phyloP scores from a whole-genome alignment of 2,329 filamentous ascomycete species.

The Fusarium fujikuroi region DNA sequence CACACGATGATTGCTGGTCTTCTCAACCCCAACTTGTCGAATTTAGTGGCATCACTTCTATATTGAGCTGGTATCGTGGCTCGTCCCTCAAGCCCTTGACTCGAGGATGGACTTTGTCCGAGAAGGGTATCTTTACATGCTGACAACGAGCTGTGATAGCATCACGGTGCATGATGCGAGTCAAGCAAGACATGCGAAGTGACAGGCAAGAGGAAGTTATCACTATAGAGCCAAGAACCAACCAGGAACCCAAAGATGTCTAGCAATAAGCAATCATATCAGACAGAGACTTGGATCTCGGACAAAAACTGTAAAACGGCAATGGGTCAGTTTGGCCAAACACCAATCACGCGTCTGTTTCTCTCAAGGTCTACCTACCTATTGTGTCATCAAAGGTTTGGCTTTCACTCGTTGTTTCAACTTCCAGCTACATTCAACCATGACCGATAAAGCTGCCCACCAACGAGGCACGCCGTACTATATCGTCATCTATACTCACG shows the following conservation, averaged over 20 bases:
- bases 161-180: slow-evolving; percentile 12
- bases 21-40: not conserved
- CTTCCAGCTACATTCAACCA: slow-evolving; percentile 8
- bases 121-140: not conserved
- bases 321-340: slow-evolving; percentile 13
- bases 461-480: slow-evolving; percentile 25
- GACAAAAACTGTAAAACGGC: slow-evolving; percentile 11
- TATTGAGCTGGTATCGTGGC: not conserved
- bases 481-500: slow-evolving; percentile 7
- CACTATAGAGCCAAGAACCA: slow-evolving; percentile 2
- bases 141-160: slow-evolving; percentile 4
- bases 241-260: not conserved
- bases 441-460: slow-evolving; percentile 21
- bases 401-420: slow-evolving; percentile 33
- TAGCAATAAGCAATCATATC: slow-evolving; percentile 4
- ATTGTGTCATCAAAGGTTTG: slow-evolving; percentile 22
- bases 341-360: not conserved
- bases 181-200: slow-evolving; percentile 22
- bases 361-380: not conserved
- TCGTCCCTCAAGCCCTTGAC: slow-evolving; percentile 14
- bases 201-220: slow-evolving; percentile 12
- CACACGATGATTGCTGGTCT: slow-evolving; percentile 27
- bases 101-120: slow-evolving; percentile 1
- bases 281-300: slow-evolving; percentile 4
- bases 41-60: slow-evolving; percentile 22